Conservation (phyloP, 805 yeast species). For the Starmerella roubikii region DNA sequence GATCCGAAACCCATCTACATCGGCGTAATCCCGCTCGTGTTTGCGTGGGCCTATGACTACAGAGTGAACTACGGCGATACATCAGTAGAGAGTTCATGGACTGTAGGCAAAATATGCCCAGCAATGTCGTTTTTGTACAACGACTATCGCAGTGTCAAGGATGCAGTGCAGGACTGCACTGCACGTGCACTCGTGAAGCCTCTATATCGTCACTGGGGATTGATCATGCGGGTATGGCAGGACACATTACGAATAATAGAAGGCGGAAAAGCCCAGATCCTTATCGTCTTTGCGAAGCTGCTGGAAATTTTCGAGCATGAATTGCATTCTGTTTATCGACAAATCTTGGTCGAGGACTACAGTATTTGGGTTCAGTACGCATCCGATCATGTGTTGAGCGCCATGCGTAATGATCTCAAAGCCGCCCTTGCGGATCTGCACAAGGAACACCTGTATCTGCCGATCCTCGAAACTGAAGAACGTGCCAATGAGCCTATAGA, state of each 20-base stretch:
- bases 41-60: conserved; percentile 60
- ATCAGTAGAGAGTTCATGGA: conserved; percentile 86
- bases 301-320: conserved; percentile 53
- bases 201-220: conserved; percentile 53
- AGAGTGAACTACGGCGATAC: conserved; percentile 59
- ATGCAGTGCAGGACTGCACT: conserved; percentile 45
- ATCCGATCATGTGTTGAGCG: conserved; percentile 14
- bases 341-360: conserved; percentile 20
- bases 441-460: conserved; percentile 5
- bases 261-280: conserved; percentile 54
- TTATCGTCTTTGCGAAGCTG: conserved; percentile 44
- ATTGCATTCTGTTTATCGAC: conserved; percentile 17
- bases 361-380: conserved; percentile 21
- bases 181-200: conserved; percentile 73
- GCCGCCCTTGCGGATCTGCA: conserved; percentile 5
- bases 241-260: conserved; percentile 54
- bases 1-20: conserved; percentile 46
- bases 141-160: conserved; percentile 33
- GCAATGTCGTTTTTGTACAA: conserved; percentile 59
- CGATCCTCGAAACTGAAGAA: conserved; percentile 1
- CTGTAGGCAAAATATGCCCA: conserved; percentile 74
- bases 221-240: conserved; percentile 53
- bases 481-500: background rate
- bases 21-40: conserved; percentile 52
- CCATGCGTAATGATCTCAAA: conserved; percentile 17